Evolutionary conservation across 164 flowering plant species (phyloP), one percentile per base, ranked within the genome.

Genomic region (Saururus chinensis): DNA sequence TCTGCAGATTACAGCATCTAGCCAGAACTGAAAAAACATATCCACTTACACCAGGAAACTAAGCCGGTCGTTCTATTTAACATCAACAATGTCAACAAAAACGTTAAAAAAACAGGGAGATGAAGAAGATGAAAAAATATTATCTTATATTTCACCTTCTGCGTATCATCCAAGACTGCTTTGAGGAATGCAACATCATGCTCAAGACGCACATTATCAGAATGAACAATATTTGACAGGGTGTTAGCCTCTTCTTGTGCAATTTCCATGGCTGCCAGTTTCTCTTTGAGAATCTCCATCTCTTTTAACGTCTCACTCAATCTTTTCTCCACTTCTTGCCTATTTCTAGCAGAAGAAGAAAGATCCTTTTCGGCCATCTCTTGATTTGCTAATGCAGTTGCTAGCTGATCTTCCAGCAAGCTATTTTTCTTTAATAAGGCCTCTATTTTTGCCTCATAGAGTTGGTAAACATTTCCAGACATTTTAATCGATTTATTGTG

Each of bases 181-280:
- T 85, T 93, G 26, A 93, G 88, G 68, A 86, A 93, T 62, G 98
- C 98, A 41, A 88, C 92, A 69, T 93, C 98, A 78, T 93, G 98
- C 73, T 93, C 98, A 25, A 93, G 97, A 69, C 98, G 77, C 5
- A 93, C 92, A 62, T 93, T 90, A 81, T 93, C 98, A 16, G 98
- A 88, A 70, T 93, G 98, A 30, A 90, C 96, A 24, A 93, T 88
- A 69, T 85, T 90, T 51, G 97, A 90, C 53, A 90, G 71, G 78
- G 75, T 82, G 66, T 86, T 85, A 48, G 98, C 82, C 71, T 93
- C 98, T 64, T 93, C 98, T 73, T 88, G 97, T 49, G 97, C 91
- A 35, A 86, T 53, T 72, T 93, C 98, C 30, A 86, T 40, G 61
- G 82, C 76, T 13, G 81, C 70, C 22, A 93, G 74, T 74, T 82